Conservation (phyloP, 306 rosid genomes). For the Glycine tomentella region DNA sequence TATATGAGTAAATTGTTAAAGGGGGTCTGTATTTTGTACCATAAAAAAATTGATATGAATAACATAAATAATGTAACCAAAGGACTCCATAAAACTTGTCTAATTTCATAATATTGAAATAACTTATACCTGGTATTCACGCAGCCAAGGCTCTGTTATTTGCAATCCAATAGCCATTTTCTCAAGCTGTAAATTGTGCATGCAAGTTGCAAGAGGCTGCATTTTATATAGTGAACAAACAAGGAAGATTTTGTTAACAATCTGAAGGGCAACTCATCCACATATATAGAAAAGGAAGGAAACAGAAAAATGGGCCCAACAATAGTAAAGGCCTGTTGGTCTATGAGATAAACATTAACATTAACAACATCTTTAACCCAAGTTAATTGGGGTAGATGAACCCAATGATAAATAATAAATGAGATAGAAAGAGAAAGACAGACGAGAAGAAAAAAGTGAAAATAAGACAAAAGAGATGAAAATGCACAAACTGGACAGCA, state of each 20-base stretch:
- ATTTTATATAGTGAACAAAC: conserved; percentile 35
- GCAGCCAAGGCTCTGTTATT: conserved; percentile 98
- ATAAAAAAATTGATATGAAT: no score
- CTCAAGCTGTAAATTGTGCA: conserved; percentile 83
- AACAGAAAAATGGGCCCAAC: not conserved
- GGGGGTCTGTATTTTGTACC: not conserved
- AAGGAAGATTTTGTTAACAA: conserved; percentile 3
- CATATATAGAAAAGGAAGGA: not conserved
- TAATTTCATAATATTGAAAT: conserved; percentile 14
- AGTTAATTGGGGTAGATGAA: no score
- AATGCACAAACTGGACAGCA: no score
- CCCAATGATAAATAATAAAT: no score
- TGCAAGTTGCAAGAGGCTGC: conserved; percentile 95
- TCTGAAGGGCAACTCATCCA: not conserved
- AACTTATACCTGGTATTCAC: conserved; percentile 90
- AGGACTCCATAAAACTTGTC: not conserved
- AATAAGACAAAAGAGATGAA: no score
- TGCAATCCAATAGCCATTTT: conserved; percentile 95
- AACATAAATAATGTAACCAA: not conserved
- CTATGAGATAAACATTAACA: no score
- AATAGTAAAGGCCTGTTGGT: not conserved
- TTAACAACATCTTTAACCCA: no score
- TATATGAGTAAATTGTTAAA: conserved; percentile 34
- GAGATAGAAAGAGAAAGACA: no score
- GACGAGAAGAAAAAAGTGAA: no score